Evolutionary conservation across 805 yeast species (phyloP).

Genomic region (Wickerhamomyces subpelliculosus): DNA sequence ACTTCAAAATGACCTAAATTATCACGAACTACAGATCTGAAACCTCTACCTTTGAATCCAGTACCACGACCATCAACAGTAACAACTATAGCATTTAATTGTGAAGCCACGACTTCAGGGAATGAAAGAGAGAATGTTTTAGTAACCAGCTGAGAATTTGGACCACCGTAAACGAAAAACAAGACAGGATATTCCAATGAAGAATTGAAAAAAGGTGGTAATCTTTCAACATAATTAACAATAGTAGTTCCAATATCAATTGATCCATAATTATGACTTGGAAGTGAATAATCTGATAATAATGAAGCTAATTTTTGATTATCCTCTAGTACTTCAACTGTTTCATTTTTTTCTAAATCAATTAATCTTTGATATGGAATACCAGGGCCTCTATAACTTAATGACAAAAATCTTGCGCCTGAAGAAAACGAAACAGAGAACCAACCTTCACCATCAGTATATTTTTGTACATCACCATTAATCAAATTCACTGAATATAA

Average conservation of each 20-base stretch:
- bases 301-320: slow-evolving; percentile 32
- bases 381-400: slow-evolving; percentile 72
- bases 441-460: slow-evolving; percentile 52
- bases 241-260: slow-evolving; percentile 39
- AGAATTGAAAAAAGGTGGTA: slow-evolving; percentile 67
- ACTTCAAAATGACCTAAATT: slow-evolving; percentile 79
- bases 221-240: slow-evolving; percentile 67
- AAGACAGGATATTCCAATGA: slow-evolving; percentile 63
- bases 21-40: slow-evolving; percentile 75
- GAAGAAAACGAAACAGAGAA: slow-evolving; percentile 69
- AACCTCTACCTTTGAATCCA: slow-evolving; percentile 76
- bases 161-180: slow-evolving; percentile 93
- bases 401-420: slow-evolving; percentile 65
- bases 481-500: slow-evolving; percentile 61
- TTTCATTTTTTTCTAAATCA: slow-evolving; percentile 36
- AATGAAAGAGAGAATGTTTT: slow-evolving; percentile 56
- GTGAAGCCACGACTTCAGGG: slow-evolving; percentile 71
- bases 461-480: slow-evolving; percentile 25
- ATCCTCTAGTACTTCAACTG: slow-evolving; percentile 28
- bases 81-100: slow-evolving; percentile 77
- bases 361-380: slow-evolving; percentile 75
- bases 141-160: slow-evolving; percentile 80
- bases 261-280: slow-evolving; percentile 46
- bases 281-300: slow-evolving; percentile 45
- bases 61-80: slow-evolving; percentile 98